These are phyloP conservation scores for Cutaneotrichosporon spelunceum DNA, from an alignment of 1,284 basidiomycete species.

Conservation along the genomic window DNA sequence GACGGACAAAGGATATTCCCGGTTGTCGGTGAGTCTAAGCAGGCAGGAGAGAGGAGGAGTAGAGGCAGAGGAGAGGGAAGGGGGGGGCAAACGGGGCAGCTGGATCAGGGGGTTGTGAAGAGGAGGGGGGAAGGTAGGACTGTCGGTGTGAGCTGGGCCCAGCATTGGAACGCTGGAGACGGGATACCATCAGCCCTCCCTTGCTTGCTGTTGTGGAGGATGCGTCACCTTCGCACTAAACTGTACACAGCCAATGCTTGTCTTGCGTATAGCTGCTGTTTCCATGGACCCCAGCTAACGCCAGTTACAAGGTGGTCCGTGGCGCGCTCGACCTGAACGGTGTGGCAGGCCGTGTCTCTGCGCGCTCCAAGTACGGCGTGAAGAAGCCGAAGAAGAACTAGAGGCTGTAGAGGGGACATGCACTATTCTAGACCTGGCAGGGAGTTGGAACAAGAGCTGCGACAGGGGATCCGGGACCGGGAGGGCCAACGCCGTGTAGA, in stretches of 20 bases:
- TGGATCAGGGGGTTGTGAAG: neutral
- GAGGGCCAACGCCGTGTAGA: too few species aligned
- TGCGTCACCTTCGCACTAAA: too few species aligned
- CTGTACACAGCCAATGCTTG: too few species aligned
- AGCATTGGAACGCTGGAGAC: too few species aligned
- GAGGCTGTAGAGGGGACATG: neutral
- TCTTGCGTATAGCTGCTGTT: too few species aligned
- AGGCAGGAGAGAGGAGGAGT: neutral
- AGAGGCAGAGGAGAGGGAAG: neutral
- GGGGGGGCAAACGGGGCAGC: neutral
- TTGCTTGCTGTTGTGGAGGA: too few species aligned
- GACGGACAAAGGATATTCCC: slow-evolving; percentile 93
- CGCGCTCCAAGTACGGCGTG: slow-evolving; percentile 89
- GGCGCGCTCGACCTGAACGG: slow-evolving; percentile 89
- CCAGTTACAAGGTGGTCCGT: slow-evolving; percentile 92
- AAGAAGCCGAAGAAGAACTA: slow-evolving; percentile 69
- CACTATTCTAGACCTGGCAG: neutral
- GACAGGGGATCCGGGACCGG: too few species aligned
- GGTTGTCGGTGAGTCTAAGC: slow-evolving; percentile 72
- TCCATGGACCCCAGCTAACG: too few species aligned
- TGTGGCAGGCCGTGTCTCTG: slow-evolving; percentile 76
- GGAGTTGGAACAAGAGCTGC: neutral
- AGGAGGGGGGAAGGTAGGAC: neutral
- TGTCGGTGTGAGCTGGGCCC: too few species aligned
- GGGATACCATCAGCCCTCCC: too few species aligned